Conservation (phyloP, 306 rosid species). For the Dicorynia guianensis region DNA sequence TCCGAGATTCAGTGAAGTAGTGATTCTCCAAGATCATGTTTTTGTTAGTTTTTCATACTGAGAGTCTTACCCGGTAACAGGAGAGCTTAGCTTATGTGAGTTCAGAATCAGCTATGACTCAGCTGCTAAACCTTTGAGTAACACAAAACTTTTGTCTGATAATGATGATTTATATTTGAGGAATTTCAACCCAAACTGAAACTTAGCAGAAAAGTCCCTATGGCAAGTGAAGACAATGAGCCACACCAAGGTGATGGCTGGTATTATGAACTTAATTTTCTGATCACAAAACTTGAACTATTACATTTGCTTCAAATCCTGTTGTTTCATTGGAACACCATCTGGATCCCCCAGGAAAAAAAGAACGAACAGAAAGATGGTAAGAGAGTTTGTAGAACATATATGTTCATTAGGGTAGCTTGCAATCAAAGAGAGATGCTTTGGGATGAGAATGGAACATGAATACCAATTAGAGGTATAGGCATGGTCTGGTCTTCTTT, state of each 20-base stretch:
- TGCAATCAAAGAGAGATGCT: slow-evolving; percentile 27
- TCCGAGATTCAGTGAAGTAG: no score
- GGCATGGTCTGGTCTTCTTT: slow-evolving; percentile 55
- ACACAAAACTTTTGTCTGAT: slow-evolving; percentile 2
- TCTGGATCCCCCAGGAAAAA: not conserved
- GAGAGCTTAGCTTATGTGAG: not conserved
- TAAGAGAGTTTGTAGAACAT: slow-evolving; percentile 32
- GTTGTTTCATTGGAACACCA: slow-evolving; percentile 38
- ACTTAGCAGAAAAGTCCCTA: not conserved
- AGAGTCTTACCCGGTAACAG: no score
- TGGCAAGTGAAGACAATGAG: slow-evolving; percentile 2
- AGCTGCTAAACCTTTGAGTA: slow-evolving; percentile 16
- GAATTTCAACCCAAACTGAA: no score
- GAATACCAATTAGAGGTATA: slow-evolving; percentile 46
- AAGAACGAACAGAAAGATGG: slow-evolving; percentile 10
- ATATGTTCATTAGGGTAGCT: slow-evolving; percentile 34
- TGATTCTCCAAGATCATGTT: no score
- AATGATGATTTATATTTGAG: no score
- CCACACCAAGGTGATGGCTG: slow-evolving; percentile 18
- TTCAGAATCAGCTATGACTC: slow-evolving; percentile 4
- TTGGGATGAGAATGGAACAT: slow-evolving; percentile 35
- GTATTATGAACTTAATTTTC: slow-evolving; percentile 21
- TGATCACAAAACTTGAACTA: slow-evolving; percentile 24
- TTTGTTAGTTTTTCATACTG: no score
- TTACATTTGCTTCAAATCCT: slow-evolving; percentile 14